Evolutionary conservation across 1,284 basidiomycete species (phyloP).

Genomic region (Amylostereum areolatum): DNA sequence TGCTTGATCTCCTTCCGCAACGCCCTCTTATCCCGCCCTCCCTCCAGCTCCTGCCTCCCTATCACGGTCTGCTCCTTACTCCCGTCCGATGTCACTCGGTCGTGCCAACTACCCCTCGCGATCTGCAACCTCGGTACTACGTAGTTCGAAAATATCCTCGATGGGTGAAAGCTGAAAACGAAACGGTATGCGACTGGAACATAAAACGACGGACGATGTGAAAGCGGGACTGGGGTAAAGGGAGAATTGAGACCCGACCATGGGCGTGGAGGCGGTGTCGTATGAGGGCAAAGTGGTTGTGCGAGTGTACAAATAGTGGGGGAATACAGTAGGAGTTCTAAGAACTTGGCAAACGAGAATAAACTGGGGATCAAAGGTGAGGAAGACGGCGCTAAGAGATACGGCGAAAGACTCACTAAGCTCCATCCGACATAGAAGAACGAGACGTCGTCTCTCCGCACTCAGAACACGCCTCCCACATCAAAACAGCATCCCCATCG

Average conservation of each 20-base stretch:
- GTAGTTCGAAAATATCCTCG: conserved; percentile 55
- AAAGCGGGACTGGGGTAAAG: conserved; percentile 29
- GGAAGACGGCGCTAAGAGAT: background rate
- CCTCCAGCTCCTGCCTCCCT: conserved; percentile 5
- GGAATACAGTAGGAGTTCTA: conserved; percentile 63
- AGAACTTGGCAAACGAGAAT: conserved; percentile 60
- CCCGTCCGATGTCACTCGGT: background rate
- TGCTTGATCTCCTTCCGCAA: conserved; percentile 52
- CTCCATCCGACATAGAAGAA: conserved; percentile 43
- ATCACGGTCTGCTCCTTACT: background rate
- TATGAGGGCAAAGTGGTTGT: conserved; percentile 49
- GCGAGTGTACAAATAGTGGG: conserved; percentile 33
- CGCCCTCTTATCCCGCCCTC: conserved; percentile 37
- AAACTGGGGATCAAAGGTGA: conserved; percentile 21
- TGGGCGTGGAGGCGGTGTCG: conserved; percentile 29
- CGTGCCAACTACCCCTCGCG: conserved; percentile 24
- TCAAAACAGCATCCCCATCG: conserved; percentile 26
- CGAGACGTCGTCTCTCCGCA: conserved; percentile 39
- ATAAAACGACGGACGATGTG: conserved; percentile 52
- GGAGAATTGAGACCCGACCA: conserved; percentile 22
- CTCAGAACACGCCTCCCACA: conserved; percentile 53
- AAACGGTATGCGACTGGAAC: conserved; percentile 30
- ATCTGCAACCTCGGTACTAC: conserved; percentile 55
- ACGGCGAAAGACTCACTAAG: conserved; percentile 39
- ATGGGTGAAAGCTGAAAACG: conserved; percentile 40